phyloP scores from a whole-genome alignment of 192 early-diverging fungal species.

The Podochytrium sp. region DNA sequence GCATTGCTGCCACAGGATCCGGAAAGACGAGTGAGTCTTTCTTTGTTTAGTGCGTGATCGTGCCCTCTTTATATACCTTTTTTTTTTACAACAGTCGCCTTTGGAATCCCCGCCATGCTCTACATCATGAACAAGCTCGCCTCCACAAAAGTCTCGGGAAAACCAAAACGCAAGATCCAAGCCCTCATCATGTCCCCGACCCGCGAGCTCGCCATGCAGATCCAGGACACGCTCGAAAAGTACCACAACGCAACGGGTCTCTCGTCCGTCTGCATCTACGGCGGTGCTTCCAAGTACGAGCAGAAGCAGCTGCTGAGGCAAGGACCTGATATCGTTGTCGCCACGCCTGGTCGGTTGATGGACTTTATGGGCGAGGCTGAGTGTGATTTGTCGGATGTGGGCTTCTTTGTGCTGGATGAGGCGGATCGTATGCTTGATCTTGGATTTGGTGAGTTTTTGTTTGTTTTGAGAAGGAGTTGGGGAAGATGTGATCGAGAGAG shows the following conservation, averaged over 20 bases:
- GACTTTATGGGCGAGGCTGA: slow-evolving; percentile 75
- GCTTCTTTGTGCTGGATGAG: slow-evolving; percentile 93
- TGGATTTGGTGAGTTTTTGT: slow-evolving; percentile 73
- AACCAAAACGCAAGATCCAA: slow-evolving; percentile 37
- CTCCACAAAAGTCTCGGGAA: neutral
- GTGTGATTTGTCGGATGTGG: slow-evolving; percentile 78
- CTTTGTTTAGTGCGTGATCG: too few species aligned
- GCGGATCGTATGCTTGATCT: slow-evolving; percentile 97
- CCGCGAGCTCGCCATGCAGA: slow-evolving; percentile 60
- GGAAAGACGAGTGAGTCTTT: slow-evolving; percentile 37
- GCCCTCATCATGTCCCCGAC: slow-evolving; percentile 70
- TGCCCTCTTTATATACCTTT: slow-evolving; percentile 29
- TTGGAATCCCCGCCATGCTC: slow-evolving; percentile 83
- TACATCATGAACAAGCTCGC: slow-evolving; percentile 58
- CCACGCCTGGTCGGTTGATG: slow-evolving; percentile 94
- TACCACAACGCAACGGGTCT: slow-evolving; percentile 70
- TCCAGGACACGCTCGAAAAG: slow-evolving; percentile 60
- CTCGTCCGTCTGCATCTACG: slow-evolving; percentile 81
- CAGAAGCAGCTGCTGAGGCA: slow-evolving; percentile 40
- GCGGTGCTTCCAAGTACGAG: slow-evolving; percentile 75
- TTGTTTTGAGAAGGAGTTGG: too few species aligned
- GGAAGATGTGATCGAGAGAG: too few species aligned
- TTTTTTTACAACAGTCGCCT: slow-evolving; percentile 30
- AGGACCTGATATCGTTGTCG: slow-evolving; percentile 81
- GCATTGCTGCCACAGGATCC: slow-evolving; percentile 69